These are phyloP conservation scores for Aspergillus bridgeri DNA, from an alignment of 495 filamentous ascomycete species.

Conservation along the genomic window DNA sequence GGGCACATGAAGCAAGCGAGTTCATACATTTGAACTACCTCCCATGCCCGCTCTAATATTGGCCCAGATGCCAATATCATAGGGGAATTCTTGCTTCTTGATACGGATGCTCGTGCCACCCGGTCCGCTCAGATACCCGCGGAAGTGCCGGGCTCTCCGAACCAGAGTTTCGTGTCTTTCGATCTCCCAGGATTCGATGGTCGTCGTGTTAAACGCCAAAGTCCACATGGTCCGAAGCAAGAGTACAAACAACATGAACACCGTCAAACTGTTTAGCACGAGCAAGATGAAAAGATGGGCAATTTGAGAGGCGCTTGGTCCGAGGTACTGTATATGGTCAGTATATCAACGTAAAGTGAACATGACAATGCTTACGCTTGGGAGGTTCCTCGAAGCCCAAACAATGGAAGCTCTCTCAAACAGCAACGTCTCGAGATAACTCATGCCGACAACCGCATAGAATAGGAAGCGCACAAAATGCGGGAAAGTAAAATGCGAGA, in stretches of 20 bases:
- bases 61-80: constrained; percentile 82
- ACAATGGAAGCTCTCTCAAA: constrained; percentile 57
- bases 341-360: constrained; percentile 10
- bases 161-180: constrained; percentile 79
- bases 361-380: constrained; percentile 48
- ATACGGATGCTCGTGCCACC: constrained; percentile 55
- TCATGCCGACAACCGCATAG: constrained; percentile 68
- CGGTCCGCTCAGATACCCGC: constrained; percentile 59
- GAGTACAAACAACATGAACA: constrained; percentile 64
- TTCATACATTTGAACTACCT: constrained; percentile 45
- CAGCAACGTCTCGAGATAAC: constrained; percentile 57
- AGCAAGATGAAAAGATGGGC: constrained; percentile 63
- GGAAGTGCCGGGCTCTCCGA: constrained; percentile 51
- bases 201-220: constrained; percentile 63
- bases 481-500: constrained; percentile 84
- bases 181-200: constrained; percentile 92
- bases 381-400: constrained; percentile 64
- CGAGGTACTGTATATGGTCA: constrained; percentile 58
- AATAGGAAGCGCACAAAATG: constrained; percentile 87
- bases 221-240: constrained; percentile 58
- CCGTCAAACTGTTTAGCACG: constrained; percentile 56
- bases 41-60: constrained; percentile 80
- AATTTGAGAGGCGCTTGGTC: constrained; percentile 62
- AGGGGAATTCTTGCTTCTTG: constrained; percentile 76
- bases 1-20: not conserved